A percentile compares a stretch with the other conserved stretches of the same genome.
phyloP scores from a whole-genome alignment of 352 stramenopile species.

The Pythium plurisporium region DNA sequence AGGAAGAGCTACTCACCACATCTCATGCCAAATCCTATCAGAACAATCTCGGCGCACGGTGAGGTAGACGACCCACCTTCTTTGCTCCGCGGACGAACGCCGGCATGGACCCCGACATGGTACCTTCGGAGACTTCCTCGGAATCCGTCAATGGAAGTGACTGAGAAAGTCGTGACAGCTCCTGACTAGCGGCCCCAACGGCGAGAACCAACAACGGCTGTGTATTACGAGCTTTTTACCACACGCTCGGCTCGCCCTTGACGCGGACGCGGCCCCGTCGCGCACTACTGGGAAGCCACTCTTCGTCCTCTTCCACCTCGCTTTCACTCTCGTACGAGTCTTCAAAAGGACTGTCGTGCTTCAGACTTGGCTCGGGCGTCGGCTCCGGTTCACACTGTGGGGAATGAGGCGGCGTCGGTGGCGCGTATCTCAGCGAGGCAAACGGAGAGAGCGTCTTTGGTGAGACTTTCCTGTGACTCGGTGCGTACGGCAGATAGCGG shows the following conservation, averaged over 20 bases:
- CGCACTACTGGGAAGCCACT: background rate
- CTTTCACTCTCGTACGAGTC: background rate
- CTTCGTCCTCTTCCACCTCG: background rate
- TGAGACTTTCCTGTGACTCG: background rate
- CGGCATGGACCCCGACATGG: background rate
- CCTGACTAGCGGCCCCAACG: background rate
- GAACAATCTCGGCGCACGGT: background rate
- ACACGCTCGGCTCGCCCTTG: background rate
- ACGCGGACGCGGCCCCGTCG: background rate
- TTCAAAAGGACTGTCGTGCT: too few relatives aligned
- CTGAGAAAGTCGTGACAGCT: background rate
- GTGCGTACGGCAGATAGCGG: background rate
- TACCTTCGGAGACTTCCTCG: background rate
- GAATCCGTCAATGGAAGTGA: too few relatives aligned
- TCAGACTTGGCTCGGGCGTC: too few relatives aligned
- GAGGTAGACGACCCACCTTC: background rate
- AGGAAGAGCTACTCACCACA: constrained; percentile 1
- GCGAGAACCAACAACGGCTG: background rate
- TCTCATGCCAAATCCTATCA: too few relatives aligned
- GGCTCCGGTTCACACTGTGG: too few relatives aligned
- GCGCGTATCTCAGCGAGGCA: background rate
- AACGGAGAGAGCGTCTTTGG: background rate
- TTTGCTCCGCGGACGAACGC: constrained; percentile 6
- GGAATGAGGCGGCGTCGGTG: too few relatives aligned
- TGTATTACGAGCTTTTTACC: background rate